Evolutionary conservation across 139 green algal genomes (phyloP).

Genomic region (Chlamydomonas sp.): DNA sequence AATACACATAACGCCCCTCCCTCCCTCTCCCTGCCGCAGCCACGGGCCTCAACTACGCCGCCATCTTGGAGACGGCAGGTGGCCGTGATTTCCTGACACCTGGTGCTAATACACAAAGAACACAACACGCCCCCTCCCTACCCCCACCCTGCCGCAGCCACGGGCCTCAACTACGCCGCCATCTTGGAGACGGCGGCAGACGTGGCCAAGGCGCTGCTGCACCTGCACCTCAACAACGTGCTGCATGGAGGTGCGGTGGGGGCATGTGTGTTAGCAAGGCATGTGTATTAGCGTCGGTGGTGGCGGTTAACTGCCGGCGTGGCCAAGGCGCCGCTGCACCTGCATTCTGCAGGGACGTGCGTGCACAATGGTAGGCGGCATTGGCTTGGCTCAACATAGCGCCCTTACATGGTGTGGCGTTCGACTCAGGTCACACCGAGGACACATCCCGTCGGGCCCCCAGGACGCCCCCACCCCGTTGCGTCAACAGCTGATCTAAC

Average conservation of each 20-base stretch:
- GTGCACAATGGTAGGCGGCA: too few relatives aligned
- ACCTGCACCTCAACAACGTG: conserved; percentile 63
- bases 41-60: conserved; percentile 52
- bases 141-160: neutral
- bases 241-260: conserved; percentile 52
- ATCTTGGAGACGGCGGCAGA: conserved; percentile 65
- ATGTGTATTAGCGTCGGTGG: neutral
- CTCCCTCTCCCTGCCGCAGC: neutral
- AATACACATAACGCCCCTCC: neutral
- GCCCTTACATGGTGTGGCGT: too few relatives aligned
- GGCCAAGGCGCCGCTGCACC: neutral
- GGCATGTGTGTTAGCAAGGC: neutral
- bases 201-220: conserved; percentile 68
- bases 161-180: conserved; percentile 55
- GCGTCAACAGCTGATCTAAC: neutral
- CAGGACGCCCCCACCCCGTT: too few relatives aligned
- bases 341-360: too few relatives aligned
- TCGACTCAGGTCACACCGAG: too few relatives aligned
- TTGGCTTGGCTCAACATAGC: too few relatives aligned
- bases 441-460: too few relatives aligned
- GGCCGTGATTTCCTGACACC: too few relatives aligned
- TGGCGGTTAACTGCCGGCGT: neutral
- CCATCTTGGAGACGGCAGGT: conserved; percentile 54
- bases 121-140: neutral
- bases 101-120: too few relatives aligned